Percentiles rank a stretch among this genome's conserved stretches.
phyloP scores from a whole-genome alignment of 2,329 filamentous ascomycete species.

The Xylariaceae sp. region DNA sequence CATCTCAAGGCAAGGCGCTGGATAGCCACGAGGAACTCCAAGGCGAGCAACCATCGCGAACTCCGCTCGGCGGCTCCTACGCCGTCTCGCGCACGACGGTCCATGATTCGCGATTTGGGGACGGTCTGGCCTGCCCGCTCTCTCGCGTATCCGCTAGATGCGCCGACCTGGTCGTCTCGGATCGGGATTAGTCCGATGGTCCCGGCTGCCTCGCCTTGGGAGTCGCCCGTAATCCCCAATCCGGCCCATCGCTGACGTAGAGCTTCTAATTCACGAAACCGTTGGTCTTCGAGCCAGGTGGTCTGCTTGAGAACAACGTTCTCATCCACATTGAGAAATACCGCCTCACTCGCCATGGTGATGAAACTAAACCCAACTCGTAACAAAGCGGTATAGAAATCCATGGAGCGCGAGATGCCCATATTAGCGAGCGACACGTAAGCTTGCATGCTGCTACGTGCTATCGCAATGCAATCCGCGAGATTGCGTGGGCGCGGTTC shows the following conservation, averaged over 20 bases:
- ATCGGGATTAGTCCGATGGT: conserved; percentile 52
- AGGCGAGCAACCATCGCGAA: conserved; percentile 69
- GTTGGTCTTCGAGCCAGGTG: conserved; percentile 90
- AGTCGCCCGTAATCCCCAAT: conserved; percentile 40
- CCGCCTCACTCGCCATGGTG: conserved; percentile 90
- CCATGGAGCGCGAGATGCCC: conserved; percentile 77
- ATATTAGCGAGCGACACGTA: conserved; percentile 80
- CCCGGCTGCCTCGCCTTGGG: conserved; percentile 47
- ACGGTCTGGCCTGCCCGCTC: conserved; percentile 63
- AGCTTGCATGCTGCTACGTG: conserved; percentile 87
- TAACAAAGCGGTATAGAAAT: conserved; percentile 89
- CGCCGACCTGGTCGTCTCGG: conserved; percentile 38
- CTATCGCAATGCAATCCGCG: conserved; percentile 58
- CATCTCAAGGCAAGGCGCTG: conserved; percentile 58
- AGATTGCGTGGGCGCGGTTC: conserved; percentile 37
- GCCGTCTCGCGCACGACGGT: conserved; percentile 51
- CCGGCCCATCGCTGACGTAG: conserved; percentile 47
- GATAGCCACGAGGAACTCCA: conserved; percentile 73
- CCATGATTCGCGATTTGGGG: conserved; percentile 39
- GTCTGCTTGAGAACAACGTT: conserved; percentile 65
- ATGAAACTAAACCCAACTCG: conserved; percentile 82
- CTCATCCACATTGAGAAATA: conserved; percentile 87
- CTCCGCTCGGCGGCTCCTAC: conserved; percentile 75
- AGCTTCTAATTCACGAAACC: conserved; percentile 69
- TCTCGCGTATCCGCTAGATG: conserved; percentile 58